Evolutionary conservation across 139 green algal genomes (phyloP).

Genomic region (Tetradesmus lagerheimii): DNA sequence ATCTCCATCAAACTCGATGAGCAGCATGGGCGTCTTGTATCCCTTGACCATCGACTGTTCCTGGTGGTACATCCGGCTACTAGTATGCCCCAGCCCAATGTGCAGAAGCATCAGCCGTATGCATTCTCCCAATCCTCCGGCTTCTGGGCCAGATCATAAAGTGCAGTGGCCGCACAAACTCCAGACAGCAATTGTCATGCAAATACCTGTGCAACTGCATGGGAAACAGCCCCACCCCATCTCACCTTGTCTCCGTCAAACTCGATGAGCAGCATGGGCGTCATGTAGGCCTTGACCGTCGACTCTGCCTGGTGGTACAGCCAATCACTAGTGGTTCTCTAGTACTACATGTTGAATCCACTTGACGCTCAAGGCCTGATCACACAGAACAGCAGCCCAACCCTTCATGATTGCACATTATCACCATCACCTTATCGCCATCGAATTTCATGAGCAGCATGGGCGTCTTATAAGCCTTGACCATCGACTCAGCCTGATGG

Average conservation of each 20-base stretch:
- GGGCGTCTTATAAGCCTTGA: slow-evolving; percentile 87
- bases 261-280: slow-evolving; percentile 95
- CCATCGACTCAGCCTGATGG: slow-evolving; percentile 87
- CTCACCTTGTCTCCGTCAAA: slow-evolving; percentile 85
- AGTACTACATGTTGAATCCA: too few relatives aligned
- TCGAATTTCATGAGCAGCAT: slow-evolving; percentile 99
- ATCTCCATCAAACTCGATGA: slow-evolving; percentile 97
- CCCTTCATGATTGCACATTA: too few relatives aligned
- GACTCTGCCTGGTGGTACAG: slow-evolving; percentile 65
- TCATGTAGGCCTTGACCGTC: slow-evolving; percentile 92
- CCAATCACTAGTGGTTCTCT: slow-evolving; percentile 87
- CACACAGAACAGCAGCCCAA: too few relatives aligned
- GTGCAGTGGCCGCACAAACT: too few relatives aligned
- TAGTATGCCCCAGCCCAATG: too few relatives aligned
- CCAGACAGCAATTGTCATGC: too few relatives aligned
- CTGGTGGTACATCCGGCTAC: slow-evolving; percentile 80
- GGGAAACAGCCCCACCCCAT: neutral
- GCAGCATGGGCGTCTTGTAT: slow-evolving; percentile 92
- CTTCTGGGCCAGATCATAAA: too few relatives aligned
- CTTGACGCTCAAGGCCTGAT: too few relatives aligned
- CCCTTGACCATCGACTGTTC: slow-evolving; percentile 90
- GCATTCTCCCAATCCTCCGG: too few relatives aligned
- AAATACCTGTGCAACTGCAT: too few relatives aligned
- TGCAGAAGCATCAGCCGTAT: too few relatives aligned
- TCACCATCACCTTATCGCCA: slow-evolving; percentile 69